Base-by-base conservation (phyloP, 352 stramenopile species). In the Phytophthora tubulina region DNA sequence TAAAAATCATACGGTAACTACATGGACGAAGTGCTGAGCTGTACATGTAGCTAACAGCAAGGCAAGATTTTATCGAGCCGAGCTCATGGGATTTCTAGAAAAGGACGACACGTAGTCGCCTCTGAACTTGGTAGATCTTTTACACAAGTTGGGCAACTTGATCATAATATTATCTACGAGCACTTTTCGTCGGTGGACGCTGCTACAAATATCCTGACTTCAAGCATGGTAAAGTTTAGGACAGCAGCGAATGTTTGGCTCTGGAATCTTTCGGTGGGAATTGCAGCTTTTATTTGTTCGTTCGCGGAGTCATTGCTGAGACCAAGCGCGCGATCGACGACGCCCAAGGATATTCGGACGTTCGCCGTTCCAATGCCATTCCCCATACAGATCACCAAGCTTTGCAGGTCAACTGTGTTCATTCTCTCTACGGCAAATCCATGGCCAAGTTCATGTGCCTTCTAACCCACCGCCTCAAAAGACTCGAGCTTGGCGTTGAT, bases 371-470 rank as follows among this genome's bases (percentile, higher is more conserved):
- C 64, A 60, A 57, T 46, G 64, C 15, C 57, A 15, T 60, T 66
- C 48, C 56, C 49, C 42, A 72, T 72, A 58, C 33, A 42, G 65
- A 49, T 72, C 65, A 63, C 65, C 65, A 68, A 72, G 57, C 57
- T 72, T 72, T 72, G 65, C 63, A 27, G 36, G 33, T 51, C 42
- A 14, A 64, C 52, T 41, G 21, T 63, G 35, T 49, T 6, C 38
- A 30, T 38, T 35, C 21, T 44, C 30, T 61, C 38, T 67, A 13
- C 21, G 44, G 35, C 62, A 57, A 67, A 67, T 60, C 46, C 38
- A 52, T 17, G 35, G 17, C 33, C 50, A 56, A 10, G n/a, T 7
- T 42, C 4, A 31, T 21, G 17, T 27, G 21, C 1, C 21, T 27
- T 27, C 21, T 21, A 50, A 50, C 21, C n/a, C 44, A 50, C 44